Evolutionary conservation across 2,329 filamentous ascomycete species (phyloP).

Genomic region (Hymenoscyphus repandus): DNA sequence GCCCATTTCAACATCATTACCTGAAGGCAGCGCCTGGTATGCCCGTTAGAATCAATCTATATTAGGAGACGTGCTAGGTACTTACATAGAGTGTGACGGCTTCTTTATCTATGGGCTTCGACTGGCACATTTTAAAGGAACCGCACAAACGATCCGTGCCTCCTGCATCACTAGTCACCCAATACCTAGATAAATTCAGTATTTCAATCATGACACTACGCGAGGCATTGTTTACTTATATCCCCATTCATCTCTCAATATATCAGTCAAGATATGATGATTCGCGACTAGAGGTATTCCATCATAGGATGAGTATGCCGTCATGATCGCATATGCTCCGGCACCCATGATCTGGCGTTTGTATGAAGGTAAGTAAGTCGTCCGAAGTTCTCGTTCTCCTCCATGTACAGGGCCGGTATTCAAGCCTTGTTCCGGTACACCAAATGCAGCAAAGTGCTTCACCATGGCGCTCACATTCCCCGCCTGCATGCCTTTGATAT

Average conservation of each 20-base stretch:
- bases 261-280: constrained; percentile 59
- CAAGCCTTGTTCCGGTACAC: constrained; percentile 63
- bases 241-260: constrained; percentile 67
- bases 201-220: neutral
- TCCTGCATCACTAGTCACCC: constrained; percentile 59
- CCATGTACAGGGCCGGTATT: constrained; percentile 57
- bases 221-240: constrained; percentile 37
- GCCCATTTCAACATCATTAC: constrained; percentile 72
- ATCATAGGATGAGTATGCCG: constrained; percentile 70
- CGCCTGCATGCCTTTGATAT: constrained; percentile 56
- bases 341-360: constrained; percentile 67
- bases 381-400: constrained; percentile 48
- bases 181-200: constrained; percentile 44
- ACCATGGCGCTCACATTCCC: constrained; percentile 65
- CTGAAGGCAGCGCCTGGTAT: constrained; percentile 53
- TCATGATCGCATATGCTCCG: constrained; percentile 66
- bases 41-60: neutral
- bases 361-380: constrained; percentile 54
- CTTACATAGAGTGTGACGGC: constrained; percentile 55
- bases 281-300: constrained; percentile 64
- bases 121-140: constrained; percentile 58
- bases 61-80: neutral
- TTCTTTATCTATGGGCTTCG: constrained; percentile 56
- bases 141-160: constrained; percentile 63
- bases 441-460: constrained; percentile 71